phyloP scores from a whole-genome alignment of 345 rosid species.

The Gynandropsis gynandra region DNA sequence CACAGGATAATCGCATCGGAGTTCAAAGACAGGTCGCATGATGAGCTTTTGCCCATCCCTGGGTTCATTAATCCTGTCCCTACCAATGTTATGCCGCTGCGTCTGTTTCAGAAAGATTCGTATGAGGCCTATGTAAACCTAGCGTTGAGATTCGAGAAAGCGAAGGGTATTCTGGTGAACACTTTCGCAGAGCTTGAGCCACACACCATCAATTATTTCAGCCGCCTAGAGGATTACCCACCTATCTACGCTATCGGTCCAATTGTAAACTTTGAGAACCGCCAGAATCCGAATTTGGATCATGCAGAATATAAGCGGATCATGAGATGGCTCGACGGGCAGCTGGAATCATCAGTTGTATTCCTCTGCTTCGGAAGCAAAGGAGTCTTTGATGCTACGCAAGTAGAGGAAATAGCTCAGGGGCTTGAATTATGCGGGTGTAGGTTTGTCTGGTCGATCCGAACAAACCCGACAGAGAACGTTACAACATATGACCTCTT shows the following conservation, averaged over 20 bases:
- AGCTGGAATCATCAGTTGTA: slow-evolving; percentile 41
- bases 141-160: slow-evolving; percentile 17
- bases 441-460: slow-evolving; percentile 49
- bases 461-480: slow-evolving; percentile 15
- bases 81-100: slow-evolving; percentile 28
- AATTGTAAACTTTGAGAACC: slow-evolving; percentile 28
- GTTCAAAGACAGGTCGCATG: slow-evolving; percentile 16
- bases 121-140: fast-evolving
- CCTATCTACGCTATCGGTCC: slow-evolving; percentile 48
- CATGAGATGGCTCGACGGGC: slow-evolving; percentile 49
- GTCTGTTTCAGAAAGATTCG: not conserved
- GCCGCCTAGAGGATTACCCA: slow-evolving; percentile 18
- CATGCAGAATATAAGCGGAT: slow-evolving; percentile 16
- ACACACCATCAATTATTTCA: slow-evolving; percentile 18
- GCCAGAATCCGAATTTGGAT: not conserved
- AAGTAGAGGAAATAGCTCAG: slow-evolving; percentile 36
- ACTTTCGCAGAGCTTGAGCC: slow-evolving; percentile 45
- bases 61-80: slow-evolving; percentile 31
- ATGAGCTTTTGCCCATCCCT: no score
- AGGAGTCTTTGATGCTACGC: slow-evolving; percentile 44
- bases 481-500: slow-evolving; percentile 11
- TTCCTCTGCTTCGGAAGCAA: slow-evolving; percentile 64
- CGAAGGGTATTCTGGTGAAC: slow-evolving; percentile 45
- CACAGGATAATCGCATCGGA: slow-evolving; percentile 21
- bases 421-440: slow-evolving; percentile 41